These are phyloP conservation scores for Telfairia occidentalis DNA, from an alignment of 331 rosid species.

Conservation along the genomic window DNA sequence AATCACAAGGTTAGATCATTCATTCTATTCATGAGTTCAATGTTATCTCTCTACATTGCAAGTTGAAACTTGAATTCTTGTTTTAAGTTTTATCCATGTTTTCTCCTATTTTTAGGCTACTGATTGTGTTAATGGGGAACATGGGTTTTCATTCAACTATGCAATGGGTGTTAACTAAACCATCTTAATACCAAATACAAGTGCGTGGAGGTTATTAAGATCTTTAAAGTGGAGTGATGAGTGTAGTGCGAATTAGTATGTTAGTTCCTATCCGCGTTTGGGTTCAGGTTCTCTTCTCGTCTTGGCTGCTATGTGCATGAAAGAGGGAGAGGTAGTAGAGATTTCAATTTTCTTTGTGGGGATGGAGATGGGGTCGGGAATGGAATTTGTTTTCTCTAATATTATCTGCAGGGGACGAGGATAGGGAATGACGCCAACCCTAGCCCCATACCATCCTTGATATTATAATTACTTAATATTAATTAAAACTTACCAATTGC, in stretches of 20 bases:
- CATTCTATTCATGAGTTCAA: not conserved
- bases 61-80: not conserved
- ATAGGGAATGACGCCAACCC: not conserved
- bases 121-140: not conserved
- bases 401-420: not conserved
- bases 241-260: not conserved
- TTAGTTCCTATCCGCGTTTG: not conserved
- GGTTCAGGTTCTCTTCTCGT: not conserved
- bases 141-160: not conserved
- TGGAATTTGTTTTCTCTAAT: not conserved
- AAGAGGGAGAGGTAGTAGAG: not conserved
- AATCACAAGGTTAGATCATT: conserved; percentile 52
- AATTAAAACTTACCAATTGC: not conserved
- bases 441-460: not conserved
- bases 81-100: not conserved
- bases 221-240: not conserved
- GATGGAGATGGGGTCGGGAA: not conserved
- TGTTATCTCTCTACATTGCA: not conserved
- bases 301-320: not conserved
- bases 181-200: not conserved
- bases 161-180: not conserved
- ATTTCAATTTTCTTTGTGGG: not conserved
- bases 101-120: not conserved
- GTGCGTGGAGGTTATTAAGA: not conserved
- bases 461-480: not conserved